Percentiles rank a stretch among this genome's conserved stretches.
Evolutionary conservation across 768 basidiomycete species (phyloP).

Genomic region (Termitomyces sp.): DNA sequence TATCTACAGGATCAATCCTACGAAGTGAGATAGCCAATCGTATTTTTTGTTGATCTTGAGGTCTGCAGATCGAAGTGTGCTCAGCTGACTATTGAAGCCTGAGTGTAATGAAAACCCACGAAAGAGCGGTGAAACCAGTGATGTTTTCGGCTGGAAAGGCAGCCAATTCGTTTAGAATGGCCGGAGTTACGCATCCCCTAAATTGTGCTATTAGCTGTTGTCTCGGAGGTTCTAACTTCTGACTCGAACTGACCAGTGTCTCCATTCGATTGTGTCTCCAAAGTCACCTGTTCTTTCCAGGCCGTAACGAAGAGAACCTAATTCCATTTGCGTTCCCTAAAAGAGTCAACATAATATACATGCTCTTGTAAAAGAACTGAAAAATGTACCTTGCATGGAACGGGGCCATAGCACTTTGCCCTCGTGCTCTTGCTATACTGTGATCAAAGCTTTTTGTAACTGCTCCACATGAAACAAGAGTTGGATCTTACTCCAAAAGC

Average conservation of each 20-base stretch:
- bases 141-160: constrained; percentile 35
- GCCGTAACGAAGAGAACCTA: constrained; percentile 67
- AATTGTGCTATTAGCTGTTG: constrained; percentile 2
- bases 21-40: constrained; percentile 50
- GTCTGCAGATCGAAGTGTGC: constrained; percentile 27
- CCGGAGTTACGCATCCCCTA: constrained; percentile 72
- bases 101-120: constrained; percentile 31
- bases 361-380: not conserved
- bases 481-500: constrained; percentile 14
- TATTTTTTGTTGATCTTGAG: constrained; percentile 62
- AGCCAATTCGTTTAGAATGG: constrained; percentile 50
- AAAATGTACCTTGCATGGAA: constrained; percentile 46
- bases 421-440: constrained; percentile 73
- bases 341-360: not conserved
- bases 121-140: constrained; percentile 47
- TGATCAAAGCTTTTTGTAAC: not conserved
- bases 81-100: not conserved
- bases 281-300: constrained; percentile 36
- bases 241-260: constrained; percentile 56
- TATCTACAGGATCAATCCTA: constrained; percentile 52
- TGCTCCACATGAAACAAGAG: not conserved
- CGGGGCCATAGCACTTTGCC: constrained; percentile 64
- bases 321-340: constrained; percentile 45
- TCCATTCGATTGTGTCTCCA: constrained; percentile 70
- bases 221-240: not conserved